phyloP scores from a whole-genome alignment of 495 filamentous ascomycete genomes.

The Penicillium goetzii region DNA sequence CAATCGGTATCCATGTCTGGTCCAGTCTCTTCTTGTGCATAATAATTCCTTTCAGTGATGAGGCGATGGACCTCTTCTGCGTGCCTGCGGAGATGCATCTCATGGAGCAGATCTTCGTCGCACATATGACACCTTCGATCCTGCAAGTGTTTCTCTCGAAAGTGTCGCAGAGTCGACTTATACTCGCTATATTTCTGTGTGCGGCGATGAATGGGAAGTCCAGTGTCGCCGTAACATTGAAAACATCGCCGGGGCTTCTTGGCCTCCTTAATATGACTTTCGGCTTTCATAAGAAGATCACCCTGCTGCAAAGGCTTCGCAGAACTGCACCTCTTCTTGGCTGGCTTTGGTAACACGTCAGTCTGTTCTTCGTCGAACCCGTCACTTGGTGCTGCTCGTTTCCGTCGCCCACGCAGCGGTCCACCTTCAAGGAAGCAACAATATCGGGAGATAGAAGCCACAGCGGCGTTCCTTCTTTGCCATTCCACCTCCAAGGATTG shows the following conservation, averaged over 20 bases:
- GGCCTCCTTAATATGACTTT: slow-evolving; percentile 21
- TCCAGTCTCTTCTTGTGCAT: slow-evolving; percentile 19
- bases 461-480: slow-evolving; percentile 28
- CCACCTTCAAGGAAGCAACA: slow-evolving; percentile 28
- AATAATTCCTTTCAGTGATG: slow-evolving; percentile 22
- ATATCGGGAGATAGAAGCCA: slow-evolving; percentile 26
- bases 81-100: slow-evolving; percentile 36
- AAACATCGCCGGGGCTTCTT: slow-evolving; percentile 29
- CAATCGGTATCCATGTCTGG: slow-evolving; percentile 22
- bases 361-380: slow-evolving; percentile 15
- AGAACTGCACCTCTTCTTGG: slow-evolving; percentile 21
- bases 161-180: slow-evolving; percentile 29
- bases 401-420: slow-evolving; percentile 27
- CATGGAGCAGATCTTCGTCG: slow-evolving; percentile 28
- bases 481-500: slow-evolving; percentile 35
- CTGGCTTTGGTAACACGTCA: too few species aligned
- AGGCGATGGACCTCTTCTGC: slow-evolving; percentile 26
- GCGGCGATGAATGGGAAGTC: slow-evolving; percentile 27
- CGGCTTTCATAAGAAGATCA: slow-evolving; percentile 19
- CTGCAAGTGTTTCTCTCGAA: slow-evolving; percentile 31
- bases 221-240: slow-evolving; percentile 29
- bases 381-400: slow-evolving; percentile 20
- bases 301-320: slow-evolving; percentile 16
- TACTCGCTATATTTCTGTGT: slow-evolving; percentile 27
- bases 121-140: slow-evolving; percentile 32